Evolutionary conservation across 257 asterid genomes (phyloP).

Genomic region (Capsicum rhomboideum): DNA sequence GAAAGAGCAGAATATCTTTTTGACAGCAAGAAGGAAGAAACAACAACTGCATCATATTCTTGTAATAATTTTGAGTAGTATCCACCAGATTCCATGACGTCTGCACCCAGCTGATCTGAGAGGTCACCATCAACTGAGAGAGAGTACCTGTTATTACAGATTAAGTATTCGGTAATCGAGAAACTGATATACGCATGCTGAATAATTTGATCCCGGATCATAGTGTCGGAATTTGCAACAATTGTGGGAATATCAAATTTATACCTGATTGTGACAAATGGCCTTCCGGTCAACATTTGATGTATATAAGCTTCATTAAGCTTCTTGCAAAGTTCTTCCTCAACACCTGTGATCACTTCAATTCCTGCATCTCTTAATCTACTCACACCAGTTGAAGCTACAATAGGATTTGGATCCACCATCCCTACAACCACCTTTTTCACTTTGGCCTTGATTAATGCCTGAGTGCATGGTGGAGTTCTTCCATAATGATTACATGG

Average conservation of each 20-base stretch:
- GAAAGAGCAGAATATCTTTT: constrained; percentile 22
- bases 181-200: not conserved
- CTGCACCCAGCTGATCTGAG: constrained; percentile 45
- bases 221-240: not conserved
- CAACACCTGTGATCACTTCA: constrained; percentile 68
- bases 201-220: not conserved
- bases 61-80: constrained; percentile 81
- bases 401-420: constrained; percentile 93
- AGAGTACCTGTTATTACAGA: constrained; percentile 49
- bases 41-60: constrained; percentile 67
- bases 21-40: constrained; percentile 29
- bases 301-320: constrained; percentile 77
- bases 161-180: not conserved
- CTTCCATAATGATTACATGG: constrained; percentile 96
- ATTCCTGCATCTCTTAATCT: constrained; percentile 72
- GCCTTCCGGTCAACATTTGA: constrained; percentile 69
- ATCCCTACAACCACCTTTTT: constrained; percentile 79
- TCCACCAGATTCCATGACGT: constrained; percentile 57
- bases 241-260: not conserved
- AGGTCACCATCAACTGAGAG: constrained; percentile 60
- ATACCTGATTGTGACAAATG: constrained; percentile 78
- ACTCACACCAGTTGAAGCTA: constrained; percentile 70
- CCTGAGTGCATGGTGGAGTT: constrained; percentile 95
- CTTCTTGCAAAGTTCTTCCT: constrained; percentile 72
- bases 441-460: constrained; percentile 79